Percentiles rank a stretch among this genome's conserved stretches.
phyloP scores from a whole-genome alignment of 768 basidiomycete species.

The Hortiboletus campestris region DNA sequence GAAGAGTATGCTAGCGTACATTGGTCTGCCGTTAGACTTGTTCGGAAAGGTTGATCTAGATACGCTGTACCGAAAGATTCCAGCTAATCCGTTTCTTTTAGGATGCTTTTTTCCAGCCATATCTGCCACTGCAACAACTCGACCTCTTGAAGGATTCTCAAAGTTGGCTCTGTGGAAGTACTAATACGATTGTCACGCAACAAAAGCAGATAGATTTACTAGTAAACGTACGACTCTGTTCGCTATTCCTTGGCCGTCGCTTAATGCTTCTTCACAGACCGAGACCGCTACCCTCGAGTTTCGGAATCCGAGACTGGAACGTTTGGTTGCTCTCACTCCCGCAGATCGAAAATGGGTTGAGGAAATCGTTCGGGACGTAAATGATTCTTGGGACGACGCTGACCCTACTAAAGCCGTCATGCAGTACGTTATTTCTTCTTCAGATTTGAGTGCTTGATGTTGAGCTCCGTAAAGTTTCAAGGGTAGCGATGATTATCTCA shows the following conservation, averaged over 20 bases:
- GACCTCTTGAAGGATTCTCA: conserved; percentile 78
- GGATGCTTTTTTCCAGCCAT: conserved; percentile 98
- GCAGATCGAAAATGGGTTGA: conserved; percentile 99
- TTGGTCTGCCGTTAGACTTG: conserved; percentile 91
- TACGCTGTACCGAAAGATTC: background rate
- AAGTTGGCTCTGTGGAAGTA: conserved; percentile 92
- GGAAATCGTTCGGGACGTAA: conserved; percentile 84
- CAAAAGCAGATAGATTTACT: conserved; percentile 90
- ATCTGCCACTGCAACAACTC: conserved; percentile 91
- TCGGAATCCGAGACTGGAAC: conserved; percentile 76
- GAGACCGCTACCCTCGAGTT: conserved; percentile 88
- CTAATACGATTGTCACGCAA: conserved; percentile 92
- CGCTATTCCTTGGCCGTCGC: background rate
- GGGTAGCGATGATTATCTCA: conserved; percentile 93
- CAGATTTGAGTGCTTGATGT: background rate
- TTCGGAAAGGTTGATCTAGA: conserved; percentile 70
- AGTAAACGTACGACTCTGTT: conserved; percentile 60
- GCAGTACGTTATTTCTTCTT: conserved; percentile 49
- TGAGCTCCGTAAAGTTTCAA: conserved; percentile 61
- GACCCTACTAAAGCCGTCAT: conserved; percentile 60
- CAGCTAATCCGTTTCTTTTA: conserved; percentile 28
- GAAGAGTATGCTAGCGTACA: conserved; percentile 86
- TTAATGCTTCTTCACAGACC: conserved; percentile 47
- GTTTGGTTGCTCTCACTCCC: conserved; percentile 75
- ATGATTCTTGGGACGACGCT: conserved; percentile 70